phyloP scores from a whole-genome alignment of 768 basidiomycete species.

The Neoboletus brunneissimus region DNA sequence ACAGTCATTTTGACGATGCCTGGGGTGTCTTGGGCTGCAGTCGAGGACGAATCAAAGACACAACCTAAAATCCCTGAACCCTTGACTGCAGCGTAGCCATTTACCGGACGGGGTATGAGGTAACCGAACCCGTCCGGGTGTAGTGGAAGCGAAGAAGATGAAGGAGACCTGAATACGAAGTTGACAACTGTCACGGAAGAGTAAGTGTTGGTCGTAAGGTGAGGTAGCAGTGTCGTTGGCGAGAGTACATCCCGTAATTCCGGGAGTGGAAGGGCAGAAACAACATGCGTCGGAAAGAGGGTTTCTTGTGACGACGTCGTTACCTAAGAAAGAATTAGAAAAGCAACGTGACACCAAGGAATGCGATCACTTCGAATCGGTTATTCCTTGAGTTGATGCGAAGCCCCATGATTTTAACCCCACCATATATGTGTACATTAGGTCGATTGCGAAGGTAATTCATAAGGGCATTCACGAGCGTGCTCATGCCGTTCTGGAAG shows the following conservation, averaged over 20 bases:
- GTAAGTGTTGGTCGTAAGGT: constrained; percentile 65
- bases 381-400: constrained; percentile 31
- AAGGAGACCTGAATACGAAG: constrained; percentile 65
- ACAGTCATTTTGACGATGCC: constrained; percentile 77
- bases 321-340: constrained; percentile 27
- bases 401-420: constrained; percentile 39
- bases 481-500: constrained; percentile 72
- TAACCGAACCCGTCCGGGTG: constrained; percentile 93
- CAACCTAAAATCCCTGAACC: constrained; percentile 68
- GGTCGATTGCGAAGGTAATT: constrained; percentile 39
- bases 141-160: constrained; percentile 41
- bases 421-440: constrained; percentile 59
- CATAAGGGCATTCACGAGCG: constrained; percentile 58
- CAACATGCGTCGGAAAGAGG: constrained; percentile 56
- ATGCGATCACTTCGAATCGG: constrained; percentile 44
- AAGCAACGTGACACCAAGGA: neutral
- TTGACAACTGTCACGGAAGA: constrained; percentile 88
- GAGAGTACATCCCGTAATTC: constrained; percentile 43
- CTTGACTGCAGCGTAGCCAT: constrained; percentile 44
- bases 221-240: constrained; percentile 47
- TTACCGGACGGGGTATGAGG: constrained; percentile 76
- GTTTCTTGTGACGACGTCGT: constrained; percentile 32
- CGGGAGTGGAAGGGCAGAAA: constrained; percentile 77
- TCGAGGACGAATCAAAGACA: constrained; percentile 84
- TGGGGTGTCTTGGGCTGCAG: constrained; percentile 54